Evolutionary conservation across 1,284 basidiomycete genomes (phyloP).

Genomic region (Malassezia globosa): DNA sequence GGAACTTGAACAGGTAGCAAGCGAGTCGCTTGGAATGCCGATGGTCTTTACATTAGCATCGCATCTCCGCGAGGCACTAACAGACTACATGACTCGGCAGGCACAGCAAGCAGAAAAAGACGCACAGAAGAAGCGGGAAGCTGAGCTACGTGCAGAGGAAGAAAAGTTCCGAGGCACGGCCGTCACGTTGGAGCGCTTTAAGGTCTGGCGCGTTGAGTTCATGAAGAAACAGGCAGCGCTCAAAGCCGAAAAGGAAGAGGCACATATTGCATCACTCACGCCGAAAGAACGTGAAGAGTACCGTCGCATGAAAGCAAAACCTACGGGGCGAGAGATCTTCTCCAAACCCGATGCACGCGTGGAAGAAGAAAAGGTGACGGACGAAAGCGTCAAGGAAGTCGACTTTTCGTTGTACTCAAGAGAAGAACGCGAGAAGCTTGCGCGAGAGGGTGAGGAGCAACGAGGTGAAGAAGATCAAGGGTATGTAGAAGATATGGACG

Average conservation of each 20-base stretch:
- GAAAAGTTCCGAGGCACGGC: constrained; percentile 77
- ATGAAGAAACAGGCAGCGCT: constrained; percentile 48
- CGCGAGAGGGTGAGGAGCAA: constrained; percentile 24
- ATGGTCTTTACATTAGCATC: constrained; percentile 93
- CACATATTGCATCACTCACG: constrained; percentile 60
- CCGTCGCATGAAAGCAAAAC: constrained; percentile 58
- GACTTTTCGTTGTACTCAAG: constrained; percentile 37
- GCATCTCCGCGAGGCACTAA: constrained; percentile 69
- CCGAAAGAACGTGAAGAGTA: constrained; percentile 81
- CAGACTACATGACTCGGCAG: constrained; percentile 51
- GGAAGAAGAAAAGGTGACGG: constrained; percentile 26
- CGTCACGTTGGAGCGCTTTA: constrained; percentile 71
- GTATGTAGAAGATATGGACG: constrained; percentile 23
- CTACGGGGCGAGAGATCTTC: constrained; percentile 53
- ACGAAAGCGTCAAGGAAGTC: constrained; percentile 34
- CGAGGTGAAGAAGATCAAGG: constrained; percentile 17
- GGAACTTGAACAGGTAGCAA: constrained; percentile 59
- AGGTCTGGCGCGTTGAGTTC: constrained; percentile 67
- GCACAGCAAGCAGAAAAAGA: constrained; percentile 53
- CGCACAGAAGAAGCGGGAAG: constrained; percentile 57
- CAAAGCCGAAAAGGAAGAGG: constrained; percentile 65
- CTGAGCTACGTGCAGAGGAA: constrained; percentile 68
- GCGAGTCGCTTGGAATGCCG: constrained; percentile 86
- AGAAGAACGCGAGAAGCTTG: constrained; percentile 32
- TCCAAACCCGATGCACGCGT: constrained; percentile 22